Percentiles rank a stretch among this genome's conserved stretches.
phyloP scores from a whole-genome alignment of 1,139 yeast genomes.

The Lodderomyces pseudojiufengensis region DNA sequence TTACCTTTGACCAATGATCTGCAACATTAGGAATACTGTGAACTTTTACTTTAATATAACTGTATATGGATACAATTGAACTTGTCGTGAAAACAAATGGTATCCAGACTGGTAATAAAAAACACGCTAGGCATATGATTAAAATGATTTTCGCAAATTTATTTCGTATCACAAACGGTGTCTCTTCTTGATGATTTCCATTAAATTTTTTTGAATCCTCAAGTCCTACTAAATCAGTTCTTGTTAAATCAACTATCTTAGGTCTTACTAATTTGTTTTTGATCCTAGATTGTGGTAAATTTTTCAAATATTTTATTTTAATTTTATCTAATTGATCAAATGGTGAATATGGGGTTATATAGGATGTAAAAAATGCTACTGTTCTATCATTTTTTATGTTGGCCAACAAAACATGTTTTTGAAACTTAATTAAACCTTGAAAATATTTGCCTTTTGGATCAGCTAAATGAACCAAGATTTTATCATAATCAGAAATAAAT shows the following conservation, averaged over 20 bases:
- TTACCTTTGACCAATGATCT: slow-evolving; percentile 35
- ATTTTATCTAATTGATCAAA: slow-evolving; percentile 43
- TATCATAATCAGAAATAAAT: slow-evolving; percentile 49
- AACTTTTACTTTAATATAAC: slow-evolving; percentile 31
- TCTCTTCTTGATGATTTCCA: slow-evolving; percentile 38
- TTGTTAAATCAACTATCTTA: slow-evolving; percentile 51
- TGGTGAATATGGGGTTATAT: slow-evolving; percentile 48
- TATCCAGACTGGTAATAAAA: slow-evolving; percentile 51
- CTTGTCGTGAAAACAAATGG: slow-evolving; percentile 49
- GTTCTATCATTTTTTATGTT: slow-evolving; percentile 73
- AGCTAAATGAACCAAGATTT: slow-evolving; percentile 51
- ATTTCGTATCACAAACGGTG: slow-evolving; percentile 33
- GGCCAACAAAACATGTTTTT: slow-evolving; percentile 59
- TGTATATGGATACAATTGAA: slow-evolving; percentile 32
- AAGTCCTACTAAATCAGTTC: slow-evolving; percentile 19
- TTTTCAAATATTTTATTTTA: slow-evolving; percentile 37
- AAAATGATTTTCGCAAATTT: slow-evolving; percentile 27
- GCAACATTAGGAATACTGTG: slow-evolving; percentile 21
- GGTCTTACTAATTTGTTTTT: slow-evolving; percentile 42
- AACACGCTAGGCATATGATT: slow-evolving; percentile 26
- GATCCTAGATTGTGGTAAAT: slow-evolving; percentile 32
- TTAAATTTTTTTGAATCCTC: slow-evolving; percentile 17
- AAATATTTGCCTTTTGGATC: slow-evolving; percentile 49
- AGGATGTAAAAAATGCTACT: slow-evolving; percentile 53
- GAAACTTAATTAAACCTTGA: slow-evolving; percentile 55